phyloP scores from a whole-genome alignment of 345 rosid species.

The Salix suchowensis region DNA sequence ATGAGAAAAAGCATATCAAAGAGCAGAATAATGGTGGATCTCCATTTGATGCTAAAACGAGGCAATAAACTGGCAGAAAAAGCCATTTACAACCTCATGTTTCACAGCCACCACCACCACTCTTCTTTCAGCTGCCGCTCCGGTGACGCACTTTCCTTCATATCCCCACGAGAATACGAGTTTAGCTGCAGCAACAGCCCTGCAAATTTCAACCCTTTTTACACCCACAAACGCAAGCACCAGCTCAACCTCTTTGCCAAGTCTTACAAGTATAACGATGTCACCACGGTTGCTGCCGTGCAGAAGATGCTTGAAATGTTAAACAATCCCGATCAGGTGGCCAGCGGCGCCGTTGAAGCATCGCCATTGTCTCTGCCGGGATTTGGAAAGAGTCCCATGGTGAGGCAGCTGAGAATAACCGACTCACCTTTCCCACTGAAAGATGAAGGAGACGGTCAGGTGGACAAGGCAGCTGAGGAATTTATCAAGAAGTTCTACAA shows the following conservation, averaged over 20 bases:
- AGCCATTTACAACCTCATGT: slow-evolving; percentile 47
- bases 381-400: slow-evolving; percentile 62
- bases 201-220: slow-evolving; percentile 24
- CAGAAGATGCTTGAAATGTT: slow-evolving; percentile 71
- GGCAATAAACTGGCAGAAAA: slow-evolving; percentile 51
- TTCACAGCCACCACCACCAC: slow-evolving; percentile 29
- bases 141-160: slow-evolving; percentile 50
- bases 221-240: slow-evolving; percentile 36
- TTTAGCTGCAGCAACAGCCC: slow-evolving; percentile 98
- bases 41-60: slow-evolving; percentile 49
- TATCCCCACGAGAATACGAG: slow-evolving; percentile 72
- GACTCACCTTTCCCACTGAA: slow-evolving; percentile 77
- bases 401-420: slow-evolving; percentile 58
- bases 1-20: slow-evolving; percentile 48
- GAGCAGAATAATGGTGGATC: slow-evolving; percentile 52
- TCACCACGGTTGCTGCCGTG: slow-evolving; percentile 46
- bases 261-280: slow-evolving; percentile 40
- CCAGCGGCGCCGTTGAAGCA: slow-evolving; percentile 30
- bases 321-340: slow-evolving; percentile 28
- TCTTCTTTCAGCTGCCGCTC: slow-evolving; percentile 68
- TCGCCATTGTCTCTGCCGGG: slow-evolving; percentile 45
- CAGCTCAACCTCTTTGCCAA: slow-evolving; percentile 26
- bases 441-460: slow-evolving; percentile 44
- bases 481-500: slow-evolving; percentile 74
- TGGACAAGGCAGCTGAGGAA: slow-evolving; percentile 84